A percentile compares a stretch with the other conserved stretches of the same genome.
These are phyloP conservation scores for Blastobotrys elegans DNA, from an alignment of 1,139 yeast species.

Conservation along the genomic window DNA sequence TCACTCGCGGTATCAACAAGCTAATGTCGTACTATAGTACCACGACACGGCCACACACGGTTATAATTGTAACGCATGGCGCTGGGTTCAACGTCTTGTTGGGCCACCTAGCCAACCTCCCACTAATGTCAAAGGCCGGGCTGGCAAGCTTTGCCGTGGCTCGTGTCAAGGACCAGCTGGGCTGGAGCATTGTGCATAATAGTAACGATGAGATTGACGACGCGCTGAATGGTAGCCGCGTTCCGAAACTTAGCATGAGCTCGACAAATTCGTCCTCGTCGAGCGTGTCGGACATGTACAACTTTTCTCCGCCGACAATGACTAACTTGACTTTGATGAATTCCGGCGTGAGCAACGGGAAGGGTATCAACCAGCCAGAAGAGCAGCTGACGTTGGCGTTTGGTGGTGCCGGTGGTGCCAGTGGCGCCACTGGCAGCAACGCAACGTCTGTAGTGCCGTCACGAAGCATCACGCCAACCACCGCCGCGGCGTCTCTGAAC, in stretches of 20 bases:
- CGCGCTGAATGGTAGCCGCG: background rate
- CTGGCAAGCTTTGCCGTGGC: constrained; percentile 31
- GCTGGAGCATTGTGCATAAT: constrained; percentile 12
- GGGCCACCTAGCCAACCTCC: constrained; percentile 31
- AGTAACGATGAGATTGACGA: constrained; percentile 5
- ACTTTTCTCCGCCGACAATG: background rate
- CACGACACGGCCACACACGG: constrained; percentile 18
- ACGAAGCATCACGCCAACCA: background rate
- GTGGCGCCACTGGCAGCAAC: background rate
- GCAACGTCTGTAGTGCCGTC: constrained; percentile 3
- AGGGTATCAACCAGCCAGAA: background rate
- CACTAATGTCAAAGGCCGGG: constrained; percentile 32
- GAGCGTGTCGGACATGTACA: constrained; percentile 11
- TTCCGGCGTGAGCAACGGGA: background rate
- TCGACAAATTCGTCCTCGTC: constrained; percentile 14
- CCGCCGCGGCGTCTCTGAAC: background rate
- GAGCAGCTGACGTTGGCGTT: constrained; percentile 3
- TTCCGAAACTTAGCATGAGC: constrained; percentile 4
- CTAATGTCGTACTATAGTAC: constrained; percentile 25
- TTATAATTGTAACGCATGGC: constrained; percentile 38
- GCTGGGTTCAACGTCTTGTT: constrained; percentile 39
- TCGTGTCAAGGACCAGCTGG: background rate
- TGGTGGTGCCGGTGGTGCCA: background rate
- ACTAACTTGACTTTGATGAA: background rate
- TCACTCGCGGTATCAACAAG: constrained; percentile 28